Evolutionary conservation across 2,329 filamentous ascomycete species (phyloP), one percentile per base, ranked within the genome.

Genomic region (Atkinsonella hypoxylon): DNA sequence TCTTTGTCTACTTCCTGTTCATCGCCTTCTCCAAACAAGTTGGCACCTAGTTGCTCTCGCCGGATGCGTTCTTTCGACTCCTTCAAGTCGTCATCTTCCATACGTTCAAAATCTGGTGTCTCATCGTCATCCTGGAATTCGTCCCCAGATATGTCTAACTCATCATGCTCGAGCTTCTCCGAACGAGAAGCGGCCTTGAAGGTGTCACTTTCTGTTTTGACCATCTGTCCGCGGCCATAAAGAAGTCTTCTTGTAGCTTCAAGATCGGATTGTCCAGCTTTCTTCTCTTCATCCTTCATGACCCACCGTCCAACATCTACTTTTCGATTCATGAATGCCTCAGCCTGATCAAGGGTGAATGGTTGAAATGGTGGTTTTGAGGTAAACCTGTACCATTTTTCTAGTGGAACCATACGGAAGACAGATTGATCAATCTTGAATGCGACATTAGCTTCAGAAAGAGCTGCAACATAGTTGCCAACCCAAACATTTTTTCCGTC

Each of bases 401-500:
- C 91, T 17, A 97, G 70, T 0, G 94, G 94, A 2, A 95, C 76
- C 81, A 97, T 87, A 52, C 83, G 82, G 63, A 95, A 93, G 46
- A 77, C 81, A 2, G 75, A 75, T 10, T 81, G 77, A 38, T 82
- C 78, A 34, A 89, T 84, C 42, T 88, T 77, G 39, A 91, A 78
- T 49, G 94, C 84, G 56, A 94, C 84, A 47, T 89, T 87, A 48
- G 87, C 83, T 59, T 91, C 84, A 0, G 91, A 95, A 38, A 97
- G 76, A 17, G 89, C 87, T 26, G 86, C 85, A 60, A 97, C 87
- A 59, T 97, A 96, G 51, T 83, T 86, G 43, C 90, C 93, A 34
- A 93, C 83, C 89, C 90, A 97, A 2, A 87, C 86, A 59, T 95
- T 91, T 66, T 91, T 95, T 56, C 89, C 89, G 61, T 98, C 91